These are phyloP conservation scores for Populus davidiana DNA, from an alignment of 345 rosid genomes.

Conservation along the genomic window DNA sequence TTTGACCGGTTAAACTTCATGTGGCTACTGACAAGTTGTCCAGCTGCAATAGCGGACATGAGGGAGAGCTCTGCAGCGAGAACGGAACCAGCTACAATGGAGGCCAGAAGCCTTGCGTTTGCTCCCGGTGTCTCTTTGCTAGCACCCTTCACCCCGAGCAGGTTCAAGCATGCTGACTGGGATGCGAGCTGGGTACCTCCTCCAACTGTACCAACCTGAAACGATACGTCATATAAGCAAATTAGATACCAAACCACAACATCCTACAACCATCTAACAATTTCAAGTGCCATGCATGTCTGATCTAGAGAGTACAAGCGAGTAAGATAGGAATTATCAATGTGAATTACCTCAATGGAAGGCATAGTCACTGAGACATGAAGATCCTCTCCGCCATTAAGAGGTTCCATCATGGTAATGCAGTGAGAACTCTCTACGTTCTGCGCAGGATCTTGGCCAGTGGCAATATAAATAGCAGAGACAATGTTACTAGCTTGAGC, in stretches of 20 bases:
- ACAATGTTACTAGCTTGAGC: slow-evolving; percentile 48
- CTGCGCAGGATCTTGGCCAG: slow-evolving; percentile 52
- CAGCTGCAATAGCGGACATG: slow-evolving; percentile 47
- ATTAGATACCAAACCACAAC: background rate
- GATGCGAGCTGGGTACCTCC: slow-evolving; percentile 57
- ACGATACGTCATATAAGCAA: background rate
- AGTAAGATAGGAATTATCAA: background rate
- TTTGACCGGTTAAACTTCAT: slow-evolving; percentile 42
- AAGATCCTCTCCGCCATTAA: slow-evolving; percentile 42
- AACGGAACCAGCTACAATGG: slow-evolving; percentile 47
- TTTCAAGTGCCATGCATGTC: background rate
- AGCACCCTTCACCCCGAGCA: slow-evolving; percentile 58
- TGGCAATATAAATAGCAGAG: slow-evolving; percentile 36
- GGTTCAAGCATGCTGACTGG: slow-evolving; percentile 54
- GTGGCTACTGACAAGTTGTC: slow-evolving; percentile 42
- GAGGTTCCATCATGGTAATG: slow-evolving; percentile 48
- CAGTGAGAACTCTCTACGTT: slow-evolving; percentile 47
- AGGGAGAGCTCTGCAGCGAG: slow-evolving; percentile 58
- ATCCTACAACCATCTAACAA: background rate
- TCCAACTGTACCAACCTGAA: slow-evolving; percentile 54
- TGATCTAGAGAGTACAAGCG: background rate
- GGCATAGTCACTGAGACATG: slow-evolving; percentile 47
- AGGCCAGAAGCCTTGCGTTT: slow-evolving; percentile 45
- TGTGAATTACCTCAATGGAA: slow-evolving; percentile 35
- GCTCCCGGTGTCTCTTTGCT: slow-evolving; percentile 40